Conservation (phyloP, 306 rosid species). For the Adenanthera pavonina region DNA sequence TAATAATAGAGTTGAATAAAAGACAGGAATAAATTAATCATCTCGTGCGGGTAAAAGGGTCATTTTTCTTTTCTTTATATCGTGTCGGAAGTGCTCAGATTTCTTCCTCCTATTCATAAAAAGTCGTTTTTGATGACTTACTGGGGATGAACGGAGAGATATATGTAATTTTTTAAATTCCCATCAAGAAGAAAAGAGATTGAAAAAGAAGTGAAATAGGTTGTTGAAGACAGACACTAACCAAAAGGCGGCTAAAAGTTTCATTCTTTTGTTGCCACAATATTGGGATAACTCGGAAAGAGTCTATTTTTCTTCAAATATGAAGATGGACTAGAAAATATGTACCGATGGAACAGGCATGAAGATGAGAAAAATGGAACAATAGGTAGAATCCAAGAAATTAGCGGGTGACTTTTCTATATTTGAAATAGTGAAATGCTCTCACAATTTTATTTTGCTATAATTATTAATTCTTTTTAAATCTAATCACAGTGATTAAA, state of each 20-base stretch:
- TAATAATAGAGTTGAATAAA: background rate
- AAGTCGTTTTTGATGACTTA: slow-evolving; percentile 22
- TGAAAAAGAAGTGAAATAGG: background rate
- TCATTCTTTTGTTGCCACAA: background rate
- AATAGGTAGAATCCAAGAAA: background rate
- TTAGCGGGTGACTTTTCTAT: background rate
- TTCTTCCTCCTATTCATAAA: background rate
- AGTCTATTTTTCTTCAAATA: background rate
- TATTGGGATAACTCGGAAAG: background rate
- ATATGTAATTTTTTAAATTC: no score
- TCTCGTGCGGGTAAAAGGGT: background rate
- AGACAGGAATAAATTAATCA: background rate
- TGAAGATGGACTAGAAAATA: background rate
- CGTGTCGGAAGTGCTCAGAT: background rate
- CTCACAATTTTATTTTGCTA: background rate
- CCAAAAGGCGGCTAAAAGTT: background rate
- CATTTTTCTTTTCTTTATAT: background rate
- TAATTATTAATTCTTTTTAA: background rate
- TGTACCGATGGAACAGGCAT: background rate
- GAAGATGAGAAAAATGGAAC: background rate
- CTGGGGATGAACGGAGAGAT: background rate
- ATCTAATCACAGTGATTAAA: background rate
- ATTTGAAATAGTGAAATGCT: background rate
- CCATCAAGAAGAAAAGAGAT: background rate
- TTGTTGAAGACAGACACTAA: background rate